phyloP scores from a whole-genome alignment of 306 rosid species.

The Neltuma alba region DNA sequence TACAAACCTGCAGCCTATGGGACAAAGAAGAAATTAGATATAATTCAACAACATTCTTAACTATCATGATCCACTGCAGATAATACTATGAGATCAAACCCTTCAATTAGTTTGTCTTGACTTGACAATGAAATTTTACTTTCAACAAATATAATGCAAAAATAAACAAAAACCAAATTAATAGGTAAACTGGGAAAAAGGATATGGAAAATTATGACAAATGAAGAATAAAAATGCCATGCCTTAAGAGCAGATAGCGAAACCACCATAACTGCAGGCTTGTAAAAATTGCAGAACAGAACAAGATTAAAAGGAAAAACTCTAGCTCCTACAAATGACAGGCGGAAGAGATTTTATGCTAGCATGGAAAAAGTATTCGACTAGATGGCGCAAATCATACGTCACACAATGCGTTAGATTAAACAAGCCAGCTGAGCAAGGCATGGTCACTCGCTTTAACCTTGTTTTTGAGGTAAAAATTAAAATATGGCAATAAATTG shows the following conservation, averaged over 20 bases:
- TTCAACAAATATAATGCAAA: background rate
- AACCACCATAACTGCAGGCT: background rate
- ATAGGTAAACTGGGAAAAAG: background rate
- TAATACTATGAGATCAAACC: constrained; percentile 11
- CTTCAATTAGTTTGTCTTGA: constrained; percentile 6
- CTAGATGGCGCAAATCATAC: constrained; percentile 5
- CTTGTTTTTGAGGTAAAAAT: background rate
- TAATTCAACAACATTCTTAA: constrained; percentile 21
- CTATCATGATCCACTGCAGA: constrained; percentile 20
- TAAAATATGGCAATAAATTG: background rate
- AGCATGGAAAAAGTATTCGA: background rate
- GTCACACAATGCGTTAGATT: background rate
- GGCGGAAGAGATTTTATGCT: background rate
- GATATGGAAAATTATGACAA: background rate
- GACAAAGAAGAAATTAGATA: constrained; percentile 30
- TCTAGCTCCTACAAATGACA: constrained; percentile 1
- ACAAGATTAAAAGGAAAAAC: background rate
- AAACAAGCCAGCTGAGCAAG: background rate
- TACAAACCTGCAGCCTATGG: constrained; percentile 62
- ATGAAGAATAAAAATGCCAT: background rate
- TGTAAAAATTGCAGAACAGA: background rate
- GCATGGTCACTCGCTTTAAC: background rate
- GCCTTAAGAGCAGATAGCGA: background rate
- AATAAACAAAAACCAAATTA: background rate
- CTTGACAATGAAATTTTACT: background rate